Base-by-base conservation (phyloP, 176 grass and related monocot genomes). In the Oryza australiensis region DNA sequence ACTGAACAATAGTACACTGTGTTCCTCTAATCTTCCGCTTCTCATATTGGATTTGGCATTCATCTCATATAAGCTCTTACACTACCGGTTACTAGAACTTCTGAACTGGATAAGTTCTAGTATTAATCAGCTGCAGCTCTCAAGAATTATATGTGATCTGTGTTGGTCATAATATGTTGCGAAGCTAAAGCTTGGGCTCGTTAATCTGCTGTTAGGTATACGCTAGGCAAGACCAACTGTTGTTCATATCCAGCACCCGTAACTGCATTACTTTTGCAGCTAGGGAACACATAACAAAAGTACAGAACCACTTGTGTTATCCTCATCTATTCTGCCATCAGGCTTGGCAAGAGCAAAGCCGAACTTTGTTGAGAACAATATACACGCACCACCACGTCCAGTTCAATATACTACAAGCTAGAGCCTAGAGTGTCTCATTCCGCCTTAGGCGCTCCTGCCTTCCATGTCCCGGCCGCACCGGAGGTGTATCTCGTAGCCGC, bases 401-500 rank as follows among this genome's bases (percentile, higher is more conserved):
- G 51, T 80, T 37, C 63, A 5, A 7, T 30, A 84, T 42, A 66
- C 34, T 55, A 73, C 51, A 18, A 55, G 20, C 62, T 66, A 67
- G 66, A 75, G 27, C 59, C 60, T 8, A 3, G n/a, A n/a, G n/a
- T 37, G 35, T 37, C 35, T 7, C 8, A 37, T 8, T 5, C 20
- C 51, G 18, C 24, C 35, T 9, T 33, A 10, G 5, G 22, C 60
- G 51, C 3, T 26, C 8, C 62, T 53, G 68, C 7, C 78, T 20
- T 79, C 35, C 5, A 0, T 79, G 7, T 82, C 35, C 11, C 29
- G 69, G 29, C 29, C 78, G 67, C 91, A 93, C 76, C 83, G 70
- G 70, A 86, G 91, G 76, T 93, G 91, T 79, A 93, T 93, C 88
- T 93, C 91, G 71, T 90, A 93, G 55, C 88, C 91, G 66, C 91